Conservation (phyloP, 2,329 filamentous ascomycete species). For the Trichothecium roseum region DNA sequence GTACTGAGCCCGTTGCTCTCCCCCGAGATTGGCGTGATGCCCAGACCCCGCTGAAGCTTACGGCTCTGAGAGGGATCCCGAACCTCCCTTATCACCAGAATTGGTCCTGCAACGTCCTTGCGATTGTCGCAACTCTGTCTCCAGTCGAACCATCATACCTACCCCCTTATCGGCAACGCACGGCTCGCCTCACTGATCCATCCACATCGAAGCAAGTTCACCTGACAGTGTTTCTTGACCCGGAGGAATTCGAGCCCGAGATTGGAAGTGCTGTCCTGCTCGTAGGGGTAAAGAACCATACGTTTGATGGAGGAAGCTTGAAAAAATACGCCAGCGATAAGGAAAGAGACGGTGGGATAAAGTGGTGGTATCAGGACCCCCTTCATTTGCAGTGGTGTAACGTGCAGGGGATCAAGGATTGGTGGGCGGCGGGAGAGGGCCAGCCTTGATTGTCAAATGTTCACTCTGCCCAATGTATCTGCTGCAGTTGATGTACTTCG, state of each 20-base stretch:
- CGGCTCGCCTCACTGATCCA: conserved; percentile 38
- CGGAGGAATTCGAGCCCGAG: conserved; percentile 33
- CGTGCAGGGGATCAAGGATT: conserved; percentile 29
- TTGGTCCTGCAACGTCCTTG: conserved; percentile 46
- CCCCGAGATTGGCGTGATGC: conserved; percentile 30
- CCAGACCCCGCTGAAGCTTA: conserved; percentile 38
- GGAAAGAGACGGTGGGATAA: conserved; percentile 17
- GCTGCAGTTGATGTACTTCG: no score
- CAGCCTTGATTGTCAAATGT: no score
- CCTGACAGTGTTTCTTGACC: conserved; percentile 43
- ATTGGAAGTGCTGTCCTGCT: conserved; percentile 41
- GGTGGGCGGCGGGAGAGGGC: conserved; percentile 26
- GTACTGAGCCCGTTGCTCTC: conserved; percentile 20
- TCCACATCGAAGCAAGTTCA: conserved; percentile 42
- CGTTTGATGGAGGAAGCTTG: conserved; percentile 36
- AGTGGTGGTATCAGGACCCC: conserved; percentile 44
- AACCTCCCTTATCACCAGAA: conserved; percentile 46
- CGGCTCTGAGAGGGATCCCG: conserved; percentile 36
- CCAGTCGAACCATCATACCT: conserved; percentile 37
- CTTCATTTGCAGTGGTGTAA: conserved; percentile 37
- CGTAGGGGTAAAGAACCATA: conserved; percentile 46
- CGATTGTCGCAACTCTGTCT: conserved; percentile 35
- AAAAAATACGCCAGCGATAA: conserved; percentile 33
- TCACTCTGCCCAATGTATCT: no score
- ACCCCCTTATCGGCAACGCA: conserved; percentile 40